These are phyloP conservation scores for Ophiostoma quercus DNA, from an alignment of 2,329 filamentous ascomycete species.

Conservation along the genomic window DNA sequence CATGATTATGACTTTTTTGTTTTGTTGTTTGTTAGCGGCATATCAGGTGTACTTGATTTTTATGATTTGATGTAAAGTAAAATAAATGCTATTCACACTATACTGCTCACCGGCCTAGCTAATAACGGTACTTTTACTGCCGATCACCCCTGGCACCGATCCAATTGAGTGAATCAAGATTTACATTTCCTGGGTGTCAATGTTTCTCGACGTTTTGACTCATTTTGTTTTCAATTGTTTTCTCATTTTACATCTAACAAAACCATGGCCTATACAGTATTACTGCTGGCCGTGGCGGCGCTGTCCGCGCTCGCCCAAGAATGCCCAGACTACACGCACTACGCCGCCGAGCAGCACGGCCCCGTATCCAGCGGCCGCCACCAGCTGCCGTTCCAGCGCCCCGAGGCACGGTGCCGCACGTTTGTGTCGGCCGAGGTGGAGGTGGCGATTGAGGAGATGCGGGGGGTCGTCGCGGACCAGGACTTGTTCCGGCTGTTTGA, in stretches of 20 bases:
- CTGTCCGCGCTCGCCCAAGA: neutral
- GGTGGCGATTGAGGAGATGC: slow-evolving; percentile 51
- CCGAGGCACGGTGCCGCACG: slow-evolving; percentile 62
- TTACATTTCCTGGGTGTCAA: no score
- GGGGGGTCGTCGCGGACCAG: slow-evolving; percentile 33
- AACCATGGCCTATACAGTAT: neutral
- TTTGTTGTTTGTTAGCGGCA: neutral
- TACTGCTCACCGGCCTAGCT: neutral
- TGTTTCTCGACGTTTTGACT: no score
- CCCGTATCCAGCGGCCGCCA: slow-evolving; percentile 33
- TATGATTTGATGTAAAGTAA: no score
- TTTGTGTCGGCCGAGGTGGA: slow-evolving; percentile 68
- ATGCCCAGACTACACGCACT: slow-evolving; percentile 31
- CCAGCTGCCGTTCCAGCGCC: slow-evolving; percentile 44
- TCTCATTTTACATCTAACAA: neutral
- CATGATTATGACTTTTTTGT: slow-evolving; percentile 36
- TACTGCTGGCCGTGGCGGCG: neutral
- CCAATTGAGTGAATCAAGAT: neutral
- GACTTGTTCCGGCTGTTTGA: slow-evolving; percentile 71
- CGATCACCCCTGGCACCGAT: neutral
- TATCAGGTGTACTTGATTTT: neutral
- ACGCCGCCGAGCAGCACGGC: slow-evolving; percentile 31
- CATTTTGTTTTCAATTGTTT: neutral
- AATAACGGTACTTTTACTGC: neutral
- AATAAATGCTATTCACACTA: neutral